A percentile compares a stretch with the other conserved stretches of the same genome.
phyloP scores from a whole-genome alignment of 768 basidiomycete species.

The Boletus coccyginus region DNA sequence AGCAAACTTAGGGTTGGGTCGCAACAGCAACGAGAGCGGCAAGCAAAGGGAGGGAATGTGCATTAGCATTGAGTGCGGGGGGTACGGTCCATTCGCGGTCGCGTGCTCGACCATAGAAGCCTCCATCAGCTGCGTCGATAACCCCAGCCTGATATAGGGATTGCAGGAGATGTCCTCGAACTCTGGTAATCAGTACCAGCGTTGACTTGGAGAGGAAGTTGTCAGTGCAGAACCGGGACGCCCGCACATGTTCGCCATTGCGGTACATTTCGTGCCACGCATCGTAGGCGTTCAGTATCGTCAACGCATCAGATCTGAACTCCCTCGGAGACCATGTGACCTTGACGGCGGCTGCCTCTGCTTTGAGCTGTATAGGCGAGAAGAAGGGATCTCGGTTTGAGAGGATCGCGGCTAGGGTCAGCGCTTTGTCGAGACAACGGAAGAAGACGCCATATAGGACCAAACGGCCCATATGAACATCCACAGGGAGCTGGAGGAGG shows the following conservation, averaged over 20 bases:
- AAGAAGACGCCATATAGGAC: conserved; percentile 91
- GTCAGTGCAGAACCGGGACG: conserved; percentile 74
- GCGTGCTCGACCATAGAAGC: conserved; percentile 33
- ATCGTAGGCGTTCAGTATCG: conserved; percentile 77
- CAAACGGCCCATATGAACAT: conserved; percentile 85
- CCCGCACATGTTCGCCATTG: conserved; percentile 57
- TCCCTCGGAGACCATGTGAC: conserved; percentile 72
- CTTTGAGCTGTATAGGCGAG: conserved; percentile 73
- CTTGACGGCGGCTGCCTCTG: conserved; percentile 69
- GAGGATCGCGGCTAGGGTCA: conserved; percentile 90
- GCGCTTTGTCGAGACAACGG: conserved; percentile 82
- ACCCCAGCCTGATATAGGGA: conserved; percentile 78
- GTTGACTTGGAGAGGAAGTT: conserved; percentile 92
- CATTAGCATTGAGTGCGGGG: conserved; percentile 65
- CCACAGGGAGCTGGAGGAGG: conserved; percentile 84
- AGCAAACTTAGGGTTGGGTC: conserved; percentile 87
- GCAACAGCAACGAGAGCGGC: conserved; percentile 84
- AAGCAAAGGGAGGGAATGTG: conserved; percentile 71
- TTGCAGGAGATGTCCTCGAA: conserved; percentile 74
- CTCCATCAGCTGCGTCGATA: conserved; percentile 77
- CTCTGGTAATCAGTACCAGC: conserved; percentile 73
- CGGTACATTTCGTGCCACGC: conserved; percentile 75
- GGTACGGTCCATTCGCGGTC: conserved; percentile 49
- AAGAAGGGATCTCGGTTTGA: conserved; percentile 90
- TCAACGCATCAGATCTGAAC: conserved; percentile 84